Conservation (phyloP, 2,329 filamentous ascomycete species). For the Exophiala lecanii-corni region DNA sequence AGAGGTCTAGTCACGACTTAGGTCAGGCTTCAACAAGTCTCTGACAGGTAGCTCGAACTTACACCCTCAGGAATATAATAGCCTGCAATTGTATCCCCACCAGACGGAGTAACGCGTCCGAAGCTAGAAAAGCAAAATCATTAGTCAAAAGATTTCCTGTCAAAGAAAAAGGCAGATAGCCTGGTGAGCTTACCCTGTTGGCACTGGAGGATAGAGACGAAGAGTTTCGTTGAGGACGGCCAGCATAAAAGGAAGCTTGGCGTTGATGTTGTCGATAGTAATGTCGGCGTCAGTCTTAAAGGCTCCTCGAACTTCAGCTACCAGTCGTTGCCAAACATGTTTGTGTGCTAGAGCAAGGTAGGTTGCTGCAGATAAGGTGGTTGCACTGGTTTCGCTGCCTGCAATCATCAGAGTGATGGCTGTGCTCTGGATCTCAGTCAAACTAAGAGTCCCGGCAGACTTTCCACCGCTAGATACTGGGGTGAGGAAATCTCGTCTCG, state of each 20-base stretch:
- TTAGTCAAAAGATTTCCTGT: not conserved
- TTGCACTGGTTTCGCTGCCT: constrained; percentile 50
- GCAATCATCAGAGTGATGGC: constrained; percentile 37
- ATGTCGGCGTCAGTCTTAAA: constrained; percentile 30
- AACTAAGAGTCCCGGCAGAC: constrained; percentile 15
- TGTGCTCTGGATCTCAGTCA: constrained; percentile 34
- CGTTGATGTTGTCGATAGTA: constrained; percentile 27
- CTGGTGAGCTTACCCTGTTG: constrained; percentile 6
- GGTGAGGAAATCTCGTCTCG: not conserved
- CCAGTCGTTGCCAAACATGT: constrained; percentile 25
- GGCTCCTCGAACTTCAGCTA: constrained; percentile 27
- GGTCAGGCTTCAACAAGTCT: not conserved
- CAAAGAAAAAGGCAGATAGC: no score
- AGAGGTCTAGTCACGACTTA: constrained; percentile 28
- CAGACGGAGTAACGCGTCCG: not conserved
- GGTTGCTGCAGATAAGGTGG: constrained; percentile 39
- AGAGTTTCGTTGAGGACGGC: constrained; percentile 46
- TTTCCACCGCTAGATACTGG: not conserved
- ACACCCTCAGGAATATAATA: not conserved
- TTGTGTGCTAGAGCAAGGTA: constrained; percentile 35
- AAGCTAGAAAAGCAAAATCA: not conserved
- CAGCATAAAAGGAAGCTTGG: constrained; percentile 38
- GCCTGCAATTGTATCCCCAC: not conserved
- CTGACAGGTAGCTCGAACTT: not conserved
- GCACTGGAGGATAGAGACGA: constrained; percentile 42